These are phyloP conservation scores for Xanthoconium purpureum DNA, from an alignment of 768 basidiomycete species.

Conservation along the genomic window DNA sequence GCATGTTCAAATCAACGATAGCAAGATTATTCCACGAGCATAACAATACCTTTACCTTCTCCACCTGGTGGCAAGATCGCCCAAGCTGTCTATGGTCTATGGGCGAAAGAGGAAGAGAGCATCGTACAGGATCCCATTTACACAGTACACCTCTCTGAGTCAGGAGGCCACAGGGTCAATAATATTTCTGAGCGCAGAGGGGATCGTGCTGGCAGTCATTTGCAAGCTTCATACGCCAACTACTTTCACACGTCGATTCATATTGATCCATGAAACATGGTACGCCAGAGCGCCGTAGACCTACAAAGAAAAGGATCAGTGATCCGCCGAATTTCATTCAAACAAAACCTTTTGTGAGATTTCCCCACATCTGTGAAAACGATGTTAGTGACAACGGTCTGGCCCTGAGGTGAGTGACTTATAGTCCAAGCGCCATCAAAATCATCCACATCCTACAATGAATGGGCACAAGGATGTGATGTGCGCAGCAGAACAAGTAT, in stretches of 20 bases:
- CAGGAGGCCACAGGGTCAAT: conserved; percentile 58
- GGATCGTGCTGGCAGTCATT: conserved; percentile 84
- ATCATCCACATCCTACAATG: conserved; percentile 81
- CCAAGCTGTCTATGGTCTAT: conserved; percentile 17
- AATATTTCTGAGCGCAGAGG: conserved; percentile 71
- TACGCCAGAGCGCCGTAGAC: conserved; percentile 91
- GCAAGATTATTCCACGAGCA: neutral
- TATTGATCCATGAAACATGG: conserved; percentile 88
- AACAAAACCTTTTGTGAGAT: conserved; percentile 72
- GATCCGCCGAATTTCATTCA: neutral
- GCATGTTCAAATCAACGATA: neutral
- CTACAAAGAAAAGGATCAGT: conserved; percentile 32
- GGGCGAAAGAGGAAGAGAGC: conserved; percentile 21
- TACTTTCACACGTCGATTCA: conserved; percentile 84
- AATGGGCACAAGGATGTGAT: conserved; percentile 91
- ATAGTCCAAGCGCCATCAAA: conserved; percentile 98
- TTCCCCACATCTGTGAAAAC: conserved; percentile 76
- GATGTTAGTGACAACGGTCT: conserved; percentile 3
- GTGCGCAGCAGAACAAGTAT: conserved; percentile 54
- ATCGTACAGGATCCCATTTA: conserved; percentile 33
- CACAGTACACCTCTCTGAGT: conserved; percentile 28
- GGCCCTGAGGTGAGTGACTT: conserved; percentile 30
- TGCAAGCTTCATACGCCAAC: conserved; percentile 95
- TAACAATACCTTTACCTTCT: neutral
- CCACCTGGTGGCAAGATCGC: conserved; percentile 4